A percentile compares a stretch with the other conserved stretches of the same genome.
These are phyloP conservation scores for Pleurotus sapidus DNA, from an alignment of 768 basidiomycete species.

Conservation along the genomic window DNA sequence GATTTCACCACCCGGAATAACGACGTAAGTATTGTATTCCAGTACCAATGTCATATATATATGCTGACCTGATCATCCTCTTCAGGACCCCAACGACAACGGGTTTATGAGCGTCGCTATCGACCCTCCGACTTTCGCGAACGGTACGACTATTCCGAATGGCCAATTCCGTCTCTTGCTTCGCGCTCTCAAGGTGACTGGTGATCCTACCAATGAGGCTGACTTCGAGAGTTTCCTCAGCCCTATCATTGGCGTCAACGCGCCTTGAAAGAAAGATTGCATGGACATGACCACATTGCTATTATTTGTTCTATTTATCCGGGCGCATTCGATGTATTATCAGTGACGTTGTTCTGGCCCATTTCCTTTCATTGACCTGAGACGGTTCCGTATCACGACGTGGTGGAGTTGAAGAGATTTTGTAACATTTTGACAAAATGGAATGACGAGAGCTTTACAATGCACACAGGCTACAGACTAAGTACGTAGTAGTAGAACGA, in stretches of 20 bases:
- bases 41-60: not conserved
- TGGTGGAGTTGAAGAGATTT: not conserved
- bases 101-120: conserved; percentile 26
- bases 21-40: conserved; percentile 27
- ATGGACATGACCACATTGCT: not conserved
- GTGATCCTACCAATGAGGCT: conserved; percentile 34
- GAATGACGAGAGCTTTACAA: conserved; percentile 20
- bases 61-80: not conserved
- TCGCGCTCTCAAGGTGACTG: conserved; percentile 40
- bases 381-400: too few species aligned
- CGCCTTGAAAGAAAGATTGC: not conserved
- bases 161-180: conserved; percentile 38
- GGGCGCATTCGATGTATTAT: too few species aligned
- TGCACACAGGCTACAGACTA: conserved; percentile 26
- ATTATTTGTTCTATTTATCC: too few species aligned
- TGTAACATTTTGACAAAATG: not conserved
- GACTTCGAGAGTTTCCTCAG: conserved; percentile 48
- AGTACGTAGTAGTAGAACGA: conserved; percentile 13
- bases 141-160: conserved; percentile 40
- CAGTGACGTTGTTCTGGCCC: too few species aligned
- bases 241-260: conserved; percentile 28
- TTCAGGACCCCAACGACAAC: conserved; percentile 23
- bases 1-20: conserved; percentile 47
- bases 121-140: conserved; percentile 32
- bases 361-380: too few species aligned